phyloP scores from a whole-genome alignment of 2,329 filamentous ascomycete genomes.

The Hypoxylon sp. region DNA sequence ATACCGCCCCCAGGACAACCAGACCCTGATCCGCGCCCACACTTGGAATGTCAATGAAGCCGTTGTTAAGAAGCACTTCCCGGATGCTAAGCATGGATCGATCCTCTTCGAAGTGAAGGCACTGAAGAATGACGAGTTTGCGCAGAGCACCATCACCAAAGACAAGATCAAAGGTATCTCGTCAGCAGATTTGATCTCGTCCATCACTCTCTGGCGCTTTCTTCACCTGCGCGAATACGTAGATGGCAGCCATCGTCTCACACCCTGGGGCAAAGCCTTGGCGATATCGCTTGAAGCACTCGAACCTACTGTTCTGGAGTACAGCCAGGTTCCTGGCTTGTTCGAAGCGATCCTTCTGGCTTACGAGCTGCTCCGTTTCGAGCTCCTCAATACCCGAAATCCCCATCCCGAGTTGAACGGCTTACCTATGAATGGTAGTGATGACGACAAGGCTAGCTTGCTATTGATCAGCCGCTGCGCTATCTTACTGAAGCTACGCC shows the following conservation, averaged over 20 bases:
- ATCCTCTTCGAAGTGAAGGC: slow-evolving; percentile 70
- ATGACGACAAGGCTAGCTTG: slow-evolving; percentile 79
- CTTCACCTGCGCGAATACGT: slow-evolving; percentile 89
- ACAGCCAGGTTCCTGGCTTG: slow-evolving; percentile 57
- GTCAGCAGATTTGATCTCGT: slow-evolving; percentile 69
- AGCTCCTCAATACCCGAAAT: slow-evolving; percentile 76
- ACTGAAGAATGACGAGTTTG: slow-evolving; percentile 74
- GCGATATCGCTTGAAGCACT: slow-evolving; percentile 72
- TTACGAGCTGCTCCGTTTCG: slow-evolving; percentile 83
- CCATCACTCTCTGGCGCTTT: slow-evolving; percentile 86
- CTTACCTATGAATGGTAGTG: slow-evolving; percentile 63
- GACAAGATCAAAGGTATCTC: slow-evolving; percentile 69
- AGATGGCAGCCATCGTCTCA: slow-evolving; percentile 79
- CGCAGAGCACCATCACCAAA: slow-evolving; percentile 70
- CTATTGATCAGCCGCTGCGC: slow-evolving; percentile 87
- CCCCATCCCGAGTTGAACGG: slow-evolving; percentile 63
- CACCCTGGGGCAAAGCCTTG: slow-evolving; percentile 83
- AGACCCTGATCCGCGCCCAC: slow-evolving; percentile 56
- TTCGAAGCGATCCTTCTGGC: slow-evolving; percentile 84
- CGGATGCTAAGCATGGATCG: slow-evolving; percentile 54
- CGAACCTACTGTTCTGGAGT: slow-evolving; percentile 59
- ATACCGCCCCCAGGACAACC: slow-evolving; percentile 59
- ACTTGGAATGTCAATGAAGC: slow-evolving; percentile 78
- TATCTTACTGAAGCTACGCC: slow-evolving; percentile 80
- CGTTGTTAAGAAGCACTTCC: slow-evolving; percentile 58